Conservation (phyloP, 2,329 filamentous ascomycete species). For the Camillea tinctor region DNA sequence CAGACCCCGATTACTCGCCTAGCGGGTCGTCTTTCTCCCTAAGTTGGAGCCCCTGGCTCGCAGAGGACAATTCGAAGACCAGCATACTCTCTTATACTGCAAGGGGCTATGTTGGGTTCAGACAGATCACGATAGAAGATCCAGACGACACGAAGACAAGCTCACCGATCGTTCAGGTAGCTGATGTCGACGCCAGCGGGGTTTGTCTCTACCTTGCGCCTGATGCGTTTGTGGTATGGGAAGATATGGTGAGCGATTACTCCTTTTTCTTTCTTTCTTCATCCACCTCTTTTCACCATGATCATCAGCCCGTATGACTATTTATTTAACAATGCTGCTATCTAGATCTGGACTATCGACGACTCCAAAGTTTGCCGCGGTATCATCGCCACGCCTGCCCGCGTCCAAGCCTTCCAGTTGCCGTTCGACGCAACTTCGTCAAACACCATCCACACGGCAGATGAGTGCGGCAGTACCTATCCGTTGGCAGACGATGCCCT, state of each 20-base stretch:
- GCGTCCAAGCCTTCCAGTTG: conserved; percentile 51
- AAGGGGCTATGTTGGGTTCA: conserved; percentile 55
- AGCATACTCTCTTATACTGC: conserved; percentile 51
- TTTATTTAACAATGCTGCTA: conserved; percentile 9
- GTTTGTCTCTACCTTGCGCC: conserved; percentile 50
- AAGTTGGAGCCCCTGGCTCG: conserved; percentile 55
- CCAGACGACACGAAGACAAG: conserved; percentile 36
- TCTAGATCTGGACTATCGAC: conserved; percentile 43
- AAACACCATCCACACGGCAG: conserved; percentile 36
- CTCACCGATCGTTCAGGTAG: conserved; percentile 39
- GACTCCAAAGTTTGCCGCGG: conserved; percentile 46
- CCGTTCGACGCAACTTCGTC: conserved; percentile 34
- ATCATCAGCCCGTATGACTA: not conserved
- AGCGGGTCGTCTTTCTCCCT: conserved; percentile 50
- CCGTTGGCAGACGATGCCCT: conserved; percentile 31
- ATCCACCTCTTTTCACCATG: not conserved
- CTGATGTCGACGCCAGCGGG: conserved; percentile 42
- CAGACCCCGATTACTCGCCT: conserved; percentile 50
- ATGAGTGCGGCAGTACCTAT: conserved; percentile 49
- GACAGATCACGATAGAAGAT: conserved; percentile 43
- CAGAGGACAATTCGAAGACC: conserved; percentile 32
- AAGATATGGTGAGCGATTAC: conserved; percentile 44
- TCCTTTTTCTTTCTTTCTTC: not conserved
- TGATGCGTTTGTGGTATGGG: conserved; percentile 57
- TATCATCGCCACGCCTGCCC: conserved; percentile 52